Evolutionary conservation across 495 filamentous ascomycete species (phyloP).

Genomic region (Aspergillus nidulans): DNA sequence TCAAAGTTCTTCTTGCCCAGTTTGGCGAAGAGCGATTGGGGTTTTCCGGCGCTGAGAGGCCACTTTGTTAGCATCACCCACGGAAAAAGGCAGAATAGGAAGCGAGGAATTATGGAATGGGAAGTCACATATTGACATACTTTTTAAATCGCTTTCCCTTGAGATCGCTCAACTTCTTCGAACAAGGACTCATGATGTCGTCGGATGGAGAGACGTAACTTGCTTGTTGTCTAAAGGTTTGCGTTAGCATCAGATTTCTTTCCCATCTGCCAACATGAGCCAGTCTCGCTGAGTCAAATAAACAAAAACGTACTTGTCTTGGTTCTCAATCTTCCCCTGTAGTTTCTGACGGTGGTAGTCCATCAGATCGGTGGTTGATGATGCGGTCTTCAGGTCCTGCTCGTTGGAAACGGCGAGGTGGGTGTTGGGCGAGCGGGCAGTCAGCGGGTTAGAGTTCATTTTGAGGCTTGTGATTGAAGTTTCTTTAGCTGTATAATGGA

Average conservation of each 20-base stretch:
- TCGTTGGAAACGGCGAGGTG: constrained; percentile 32
- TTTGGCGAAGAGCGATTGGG: constrained; percentile 46
- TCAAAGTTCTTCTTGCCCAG: constrained; percentile 50
- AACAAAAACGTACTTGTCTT: constrained; percentile 55
- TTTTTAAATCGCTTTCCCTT: constrained; percentile 74
- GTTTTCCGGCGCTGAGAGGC: constrained; percentile 40
- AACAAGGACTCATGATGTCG: constrained; percentile 87
- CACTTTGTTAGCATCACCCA: background rate
- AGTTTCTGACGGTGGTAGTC: constrained; percentile 77
- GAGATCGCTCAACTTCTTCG: constrained; percentile 80
- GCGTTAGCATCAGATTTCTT: background rate
- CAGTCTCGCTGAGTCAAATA: too few relatives aligned
- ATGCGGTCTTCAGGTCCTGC: constrained; percentile 31
- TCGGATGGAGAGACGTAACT: constrained; percentile 89
- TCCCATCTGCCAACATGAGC: too few relatives aligned
- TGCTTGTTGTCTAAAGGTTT: constrained; percentile 40
- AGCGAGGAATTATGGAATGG: background rate
- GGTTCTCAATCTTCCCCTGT: constrained; percentile 61
- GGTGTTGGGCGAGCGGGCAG: constrained; percentile 43
- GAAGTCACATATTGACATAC: constrained; percentile 22
- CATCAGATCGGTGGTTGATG: constrained; percentile 45
- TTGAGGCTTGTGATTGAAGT: background rate
- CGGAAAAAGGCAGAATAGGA: background rate
- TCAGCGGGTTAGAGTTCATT: constrained; percentile 40
- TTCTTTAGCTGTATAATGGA: background rate